Conservation (phyloP, 148 eudicot genomes). For the Silene latifolia region DNA sequence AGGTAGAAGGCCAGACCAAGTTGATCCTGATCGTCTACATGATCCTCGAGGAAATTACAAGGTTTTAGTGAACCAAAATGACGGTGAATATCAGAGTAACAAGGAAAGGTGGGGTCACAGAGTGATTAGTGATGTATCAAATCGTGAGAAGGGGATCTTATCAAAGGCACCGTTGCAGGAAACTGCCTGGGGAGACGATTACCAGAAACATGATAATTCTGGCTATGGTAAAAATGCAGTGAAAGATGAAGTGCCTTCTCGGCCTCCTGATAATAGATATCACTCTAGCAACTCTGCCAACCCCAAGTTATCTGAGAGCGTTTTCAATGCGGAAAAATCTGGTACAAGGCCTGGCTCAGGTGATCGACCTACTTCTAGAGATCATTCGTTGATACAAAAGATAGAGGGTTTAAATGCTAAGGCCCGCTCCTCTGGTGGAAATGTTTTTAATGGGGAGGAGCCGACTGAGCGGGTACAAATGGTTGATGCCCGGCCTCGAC, state of each 20-base stretch:
- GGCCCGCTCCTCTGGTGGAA: slow-evolving; percentile 59
- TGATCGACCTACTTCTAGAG: slow-evolving; percentile 35
- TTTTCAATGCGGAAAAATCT: slow-evolving; percentile 27
- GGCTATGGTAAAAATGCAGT: slow-evolving; percentile 25
- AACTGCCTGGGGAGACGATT: slow-evolving; percentile 55
- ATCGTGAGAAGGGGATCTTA: slow-evolving; percentile 39
- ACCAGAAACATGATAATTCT: slow-evolving; percentile 34
- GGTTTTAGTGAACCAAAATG: slow-evolving; percentile 46
- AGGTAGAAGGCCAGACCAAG: slow-evolving; percentile 42
- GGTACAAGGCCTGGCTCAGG: slow-evolving; percentile 29
- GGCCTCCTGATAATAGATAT: slow-evolving; percentile 22
- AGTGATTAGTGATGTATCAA: slow-evolving; percentile 25
- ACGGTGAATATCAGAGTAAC: slow-evolving; percentile 42
- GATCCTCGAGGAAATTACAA: slow-evolving; percentile 49
- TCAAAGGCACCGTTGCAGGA: slow-evolving; percentile 32
- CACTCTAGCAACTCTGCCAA: slow-evolving; percentile 21
- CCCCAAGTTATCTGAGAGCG: slow-evolving; percentile 31
- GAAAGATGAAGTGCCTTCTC: slow-evolving; percentile 30
- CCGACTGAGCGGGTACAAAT: slow-evolving; percentile 29
- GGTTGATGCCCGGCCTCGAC: slow-evolving; percentile 20
- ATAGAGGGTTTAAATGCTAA: slow-evolving; percentile 86
- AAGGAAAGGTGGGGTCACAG: slow-evolving; percentile 48
- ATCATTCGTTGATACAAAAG: slow-evolving; percentile 61
- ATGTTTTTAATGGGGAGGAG: slow-evolving; percentile 35
- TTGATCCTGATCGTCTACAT: slow-evolving; percentile 42